Base-by-base conservation (phyloP, 2,329 filamentous ascomycete species). In the Penicillium sp. region DNA sequence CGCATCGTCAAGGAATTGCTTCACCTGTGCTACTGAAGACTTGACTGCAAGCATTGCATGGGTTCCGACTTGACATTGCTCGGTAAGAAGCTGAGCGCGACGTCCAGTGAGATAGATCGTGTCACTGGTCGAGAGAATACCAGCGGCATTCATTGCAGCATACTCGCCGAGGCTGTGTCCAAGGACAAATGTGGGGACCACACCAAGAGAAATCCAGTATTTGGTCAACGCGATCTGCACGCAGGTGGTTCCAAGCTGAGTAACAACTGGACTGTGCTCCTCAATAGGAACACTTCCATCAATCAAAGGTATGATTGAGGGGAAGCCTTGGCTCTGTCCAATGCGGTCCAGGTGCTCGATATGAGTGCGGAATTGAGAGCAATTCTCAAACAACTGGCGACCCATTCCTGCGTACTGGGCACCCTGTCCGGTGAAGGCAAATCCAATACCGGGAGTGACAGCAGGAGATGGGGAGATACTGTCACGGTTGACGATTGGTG, bases 21-120 rank as follows among this genome's bases (percentile, higher is more conserved):
- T 68, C 2, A 74, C 59, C 10, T 68, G 68, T 29, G 66, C 64
- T 13, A 74, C 62, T 5, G 74, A 71, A 4, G 72, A 71, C 54
- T 73, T 71, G 7, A 78, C 69, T 32, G 76, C 75, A 14, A 79
- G 65, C 77, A 79, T 79, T 2, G 74, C 68, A 49, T 78, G 75
- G 3, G 75, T 78, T 47, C 73, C 75, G 39, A 69, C 61, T 11
- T 72, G 64, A 56, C 75, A 77, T 52, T 71, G 68, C 44, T 73
- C 64, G 24, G 72, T 70, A 10, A 79, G 68, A 1, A 79, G 66
- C 43, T 73, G 67, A 10, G 76, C 76, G 5, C 77, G 67, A 22
- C 77, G 71, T 38, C 89, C 89, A 18, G 92, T 87, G 1, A 92
- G 79, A 60, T 86, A 87, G 52, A 93, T 67, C 0, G 70, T 65